Conservation (phyloP, 257 asterid species). For the Capsicum pubescens region DNA sequence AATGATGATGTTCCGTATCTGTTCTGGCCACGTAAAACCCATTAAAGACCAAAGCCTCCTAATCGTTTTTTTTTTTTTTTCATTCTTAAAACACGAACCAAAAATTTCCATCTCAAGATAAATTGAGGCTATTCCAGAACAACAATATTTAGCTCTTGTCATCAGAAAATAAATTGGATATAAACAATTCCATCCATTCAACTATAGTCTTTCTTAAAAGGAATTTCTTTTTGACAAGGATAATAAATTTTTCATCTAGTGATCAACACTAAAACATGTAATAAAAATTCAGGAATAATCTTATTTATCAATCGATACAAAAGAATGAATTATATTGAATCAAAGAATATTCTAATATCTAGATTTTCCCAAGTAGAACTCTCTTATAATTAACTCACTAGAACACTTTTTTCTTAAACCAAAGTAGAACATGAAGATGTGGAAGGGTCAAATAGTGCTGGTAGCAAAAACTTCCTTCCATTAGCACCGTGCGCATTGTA, state of each 20-base stretch:
- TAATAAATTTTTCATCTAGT: not conserved
- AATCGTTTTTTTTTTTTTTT: too few species aligned
- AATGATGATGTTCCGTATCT: too few species aligned
- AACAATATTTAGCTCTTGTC: not conserved
- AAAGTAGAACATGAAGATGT: constrained; percentile 52
- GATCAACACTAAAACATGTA: not conserved
- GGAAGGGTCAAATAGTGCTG: constrained; percentile 57
- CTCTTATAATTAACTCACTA: not conserved
- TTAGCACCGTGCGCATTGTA: constrained; percentile 59
- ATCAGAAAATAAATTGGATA: not conserved
- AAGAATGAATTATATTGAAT: constrained; percentile 18
- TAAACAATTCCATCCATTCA: not conserved
- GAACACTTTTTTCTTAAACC: constrained; percentile 35
- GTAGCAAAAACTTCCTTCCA: constrained; percentile 55
- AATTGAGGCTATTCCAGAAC: not conserved
- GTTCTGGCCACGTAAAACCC: too few species aligned
- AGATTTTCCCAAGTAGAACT: not conserved
- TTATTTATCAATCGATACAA: constrained; percentile 5
- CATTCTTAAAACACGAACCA: too few species aligned
- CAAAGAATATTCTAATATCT: not conserved
- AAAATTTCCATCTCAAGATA: too few species aligned
- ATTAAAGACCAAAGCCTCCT: too few species aligned
- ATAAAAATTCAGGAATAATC: not conserved
- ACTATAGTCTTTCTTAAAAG: not conserved
- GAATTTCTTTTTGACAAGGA: not conserved